phyloP scores from a whole-genome alignment of 805 yeast species.

The Debaryomyces castellii region DNA sequence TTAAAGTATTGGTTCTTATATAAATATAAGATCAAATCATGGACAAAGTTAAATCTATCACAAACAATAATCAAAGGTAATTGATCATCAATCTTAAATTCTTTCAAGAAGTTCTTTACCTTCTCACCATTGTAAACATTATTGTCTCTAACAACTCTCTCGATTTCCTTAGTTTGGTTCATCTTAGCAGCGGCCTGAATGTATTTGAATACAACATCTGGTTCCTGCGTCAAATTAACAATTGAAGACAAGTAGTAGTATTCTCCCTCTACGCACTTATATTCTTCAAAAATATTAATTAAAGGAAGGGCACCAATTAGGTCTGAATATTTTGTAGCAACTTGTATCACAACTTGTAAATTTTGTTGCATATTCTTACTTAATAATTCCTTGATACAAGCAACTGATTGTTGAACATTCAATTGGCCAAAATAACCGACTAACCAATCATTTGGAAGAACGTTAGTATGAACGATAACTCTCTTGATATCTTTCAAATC shows the following conservation, averaged over 20 bases:
- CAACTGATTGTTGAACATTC: conserved; percentile 89
- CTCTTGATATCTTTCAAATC: conserved; percentile 95
- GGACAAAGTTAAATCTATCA: conserved; percentile 87
- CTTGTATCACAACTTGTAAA: conserved; percentile 91
- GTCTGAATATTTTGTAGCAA: conserved; percentile 94
- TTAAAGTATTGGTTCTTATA: conserved; percentile 96
- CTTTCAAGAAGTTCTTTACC: conserved; percentile 95
- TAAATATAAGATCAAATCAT: conserved; percentile 87
- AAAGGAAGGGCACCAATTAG: conserved; percentile 82
- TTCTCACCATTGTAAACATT: conserved; percentile 94
- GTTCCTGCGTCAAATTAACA: conserved; percentile 90
- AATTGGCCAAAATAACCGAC: conserved; percentile 89
- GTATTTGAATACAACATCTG: conserved; percentile 94
- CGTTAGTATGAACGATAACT: conserved; percentile 83
- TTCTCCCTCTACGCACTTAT: conserved; percentile 87
- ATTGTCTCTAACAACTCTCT: conserved; percentile 92
- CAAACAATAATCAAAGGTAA: conserved; percentile 94
- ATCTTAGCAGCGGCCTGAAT: conserved; percentile 90
- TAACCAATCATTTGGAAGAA: conserved; percentile 90
- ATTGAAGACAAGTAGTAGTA: conserved; percentile 91
- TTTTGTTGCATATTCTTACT: conserved; percentile 76
- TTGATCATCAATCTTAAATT: conserved; percentile 90
- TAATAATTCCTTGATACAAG: conserved; percentile 84
- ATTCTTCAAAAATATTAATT: conserved; percentile 90
- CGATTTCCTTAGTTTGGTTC: conserved; percentile 91